phyloP scores from a whole-genome alignment of 768 basidiomycete species.

The Boletus rufocinnamomeus region DNA sequence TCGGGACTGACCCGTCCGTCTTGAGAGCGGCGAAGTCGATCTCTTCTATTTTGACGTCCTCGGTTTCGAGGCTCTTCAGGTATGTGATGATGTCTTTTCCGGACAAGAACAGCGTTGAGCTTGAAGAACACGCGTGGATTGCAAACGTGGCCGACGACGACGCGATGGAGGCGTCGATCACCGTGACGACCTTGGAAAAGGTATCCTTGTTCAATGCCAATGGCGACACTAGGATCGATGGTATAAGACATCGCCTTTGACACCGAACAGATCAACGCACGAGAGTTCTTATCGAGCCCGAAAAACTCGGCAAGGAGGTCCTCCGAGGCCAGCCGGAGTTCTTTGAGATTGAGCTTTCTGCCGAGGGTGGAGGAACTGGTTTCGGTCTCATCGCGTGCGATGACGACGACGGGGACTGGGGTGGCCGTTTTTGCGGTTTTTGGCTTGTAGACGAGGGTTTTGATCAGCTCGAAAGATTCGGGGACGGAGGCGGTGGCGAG shows the following conservation, averaged over 20 bases:
- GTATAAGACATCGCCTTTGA: not conserved
- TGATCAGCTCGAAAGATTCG: conserved; percentile 69
- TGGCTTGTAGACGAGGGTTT: conserved; percentile 93
- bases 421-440: conserved; percentile 90
- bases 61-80: conserved; percentile 69
- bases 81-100: conserved; percentile 76
- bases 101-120: conserved; percentile 72
- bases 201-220: conserved; percentile 65
- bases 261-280: conserved; percentile 47
- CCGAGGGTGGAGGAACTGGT: conserved; percentile 75
- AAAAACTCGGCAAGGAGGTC: conserved; percentile 89
- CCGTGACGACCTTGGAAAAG: conserved; percentile 71
- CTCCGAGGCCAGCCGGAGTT: conserved; percentile 81
- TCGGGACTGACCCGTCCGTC: conserved; percentile 41
- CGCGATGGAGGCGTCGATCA: conserved; percentile 81
- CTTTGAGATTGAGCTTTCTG: conserved; percentile 83
- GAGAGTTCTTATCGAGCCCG: conserved; percentile 78
- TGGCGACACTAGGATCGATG: conserved; percentile 64
- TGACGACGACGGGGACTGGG: conserved; percentile 82
- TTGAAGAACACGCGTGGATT: conserved; percentile 72
- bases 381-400: conserved; percentile 85
- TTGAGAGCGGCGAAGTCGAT: conserved; percentile 72
- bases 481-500: conserved; percentile 52
- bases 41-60: conserved; percentile 62
- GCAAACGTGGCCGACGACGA: conserved; percentile 64